A percentile compares a stretch with the other conserved stretches of the same genome.
Conservation (phyloP, 75 land plant species). For the Sequoia sempervirens region DNA sequence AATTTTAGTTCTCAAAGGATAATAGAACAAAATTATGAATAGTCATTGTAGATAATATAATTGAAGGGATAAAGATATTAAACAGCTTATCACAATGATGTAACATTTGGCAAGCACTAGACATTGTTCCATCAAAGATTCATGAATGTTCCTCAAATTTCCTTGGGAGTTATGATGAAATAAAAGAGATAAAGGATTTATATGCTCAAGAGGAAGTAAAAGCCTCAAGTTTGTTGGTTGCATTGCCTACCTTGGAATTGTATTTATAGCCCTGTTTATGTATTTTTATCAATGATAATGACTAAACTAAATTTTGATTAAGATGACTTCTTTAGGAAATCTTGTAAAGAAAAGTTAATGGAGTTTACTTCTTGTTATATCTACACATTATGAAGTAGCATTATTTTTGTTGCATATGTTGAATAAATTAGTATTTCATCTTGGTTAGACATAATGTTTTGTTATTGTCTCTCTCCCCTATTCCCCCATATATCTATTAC, state of each 20-base stretch:
- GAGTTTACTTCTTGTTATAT: not conserved
- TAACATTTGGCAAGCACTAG: conserved; percentile 64
- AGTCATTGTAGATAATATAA: not conserved
- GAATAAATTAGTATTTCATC: not conserved
- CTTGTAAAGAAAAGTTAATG: not conserved
- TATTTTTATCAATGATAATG: not conserved
- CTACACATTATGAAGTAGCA: not conserved
- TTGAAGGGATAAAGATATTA: not conserved
- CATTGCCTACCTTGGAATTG: not conserved
- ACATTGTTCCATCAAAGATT: conserved; percentile 76
- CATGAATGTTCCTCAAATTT: conserved; percentile 88
- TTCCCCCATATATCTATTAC: no score
- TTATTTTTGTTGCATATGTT: not conserved
- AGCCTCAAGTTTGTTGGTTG: not conserved
- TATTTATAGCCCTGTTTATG: not conserved
- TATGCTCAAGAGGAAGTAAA: conserved; percentile 57
- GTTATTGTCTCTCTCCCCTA: not conserved
- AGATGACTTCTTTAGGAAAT: not conserved
- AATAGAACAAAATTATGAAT: not conserved
- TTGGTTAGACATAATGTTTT: not conserved
- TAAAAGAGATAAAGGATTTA: conserved; percentile 82
- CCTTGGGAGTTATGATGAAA: conserved; percentile 93
- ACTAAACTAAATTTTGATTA: not conserved
- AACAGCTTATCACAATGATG: not conserved
- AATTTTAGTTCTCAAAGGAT: not conserved